Conservation (phyloP, 352 stramenopile genomes). For the Pelagophyceae sp. region DNA sequence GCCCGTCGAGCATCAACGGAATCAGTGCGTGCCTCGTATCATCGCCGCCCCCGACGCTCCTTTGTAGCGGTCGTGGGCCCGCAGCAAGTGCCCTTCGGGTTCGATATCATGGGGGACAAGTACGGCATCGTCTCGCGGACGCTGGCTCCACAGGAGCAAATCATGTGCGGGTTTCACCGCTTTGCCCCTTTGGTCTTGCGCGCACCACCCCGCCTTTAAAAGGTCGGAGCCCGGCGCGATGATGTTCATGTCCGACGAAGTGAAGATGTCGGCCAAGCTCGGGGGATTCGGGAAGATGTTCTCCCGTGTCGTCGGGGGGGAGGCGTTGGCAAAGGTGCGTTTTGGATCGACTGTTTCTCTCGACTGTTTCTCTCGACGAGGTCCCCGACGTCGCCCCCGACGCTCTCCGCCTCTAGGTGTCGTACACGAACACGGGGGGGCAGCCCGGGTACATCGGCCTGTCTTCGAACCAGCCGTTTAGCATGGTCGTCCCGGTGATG, state of each 20-base stretch:
- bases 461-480: constrained; percentile 25
- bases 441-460: constrained; percentile 27
- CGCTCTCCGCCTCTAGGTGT: constrained; percentile 19
- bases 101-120: not conserved
- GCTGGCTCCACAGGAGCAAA: not conserved
- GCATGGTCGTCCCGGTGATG: constrained; percentile 30
- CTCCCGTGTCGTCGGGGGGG: not conserved
- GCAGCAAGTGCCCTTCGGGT: not conserved
- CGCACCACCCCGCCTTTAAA: too few species aligned
- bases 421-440: constrained; percentile 20
- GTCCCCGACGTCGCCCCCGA: constrained; percentile 1
- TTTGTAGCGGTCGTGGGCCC: not conserved
- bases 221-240: constrained; percentile 27
- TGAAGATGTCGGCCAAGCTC: constrained; percentile 15
- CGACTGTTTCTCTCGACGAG: too few species aligned
- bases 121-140: not conserved
- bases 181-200: too few species aligned
- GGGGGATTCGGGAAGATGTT: not conserved
- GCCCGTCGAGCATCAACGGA: not conserved
- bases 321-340: constrained; percentile 13
- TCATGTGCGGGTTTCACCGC: too few species aligned
- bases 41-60: too few species aligned
- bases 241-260: constrained; percentile 26
- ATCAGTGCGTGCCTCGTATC: too few species aligned
- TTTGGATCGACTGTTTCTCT: too few species aligned